Conservation (phyloP, 1,284 basidiomycete genomes). For the Microstroma glucosiphilum region DNA sequence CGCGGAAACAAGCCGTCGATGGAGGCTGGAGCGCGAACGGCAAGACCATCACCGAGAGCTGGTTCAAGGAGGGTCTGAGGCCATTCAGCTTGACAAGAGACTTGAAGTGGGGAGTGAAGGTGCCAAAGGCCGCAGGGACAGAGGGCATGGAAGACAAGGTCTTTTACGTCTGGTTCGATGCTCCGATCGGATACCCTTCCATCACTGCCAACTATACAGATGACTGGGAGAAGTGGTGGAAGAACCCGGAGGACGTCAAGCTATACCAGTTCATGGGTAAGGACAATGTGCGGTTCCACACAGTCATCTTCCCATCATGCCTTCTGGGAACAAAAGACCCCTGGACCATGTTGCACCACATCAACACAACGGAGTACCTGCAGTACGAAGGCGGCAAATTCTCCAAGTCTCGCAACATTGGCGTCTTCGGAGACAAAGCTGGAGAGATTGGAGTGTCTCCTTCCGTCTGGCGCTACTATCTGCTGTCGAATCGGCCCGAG, state of each 20-base stretch:
- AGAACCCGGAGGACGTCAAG: constrained; percentile 80
- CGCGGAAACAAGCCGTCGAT: constrained; percentile 68
- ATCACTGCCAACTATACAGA: constrained; percentile 93
- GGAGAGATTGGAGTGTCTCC: constrained; percentile 85
- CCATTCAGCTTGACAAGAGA: constrained; percentile 91
- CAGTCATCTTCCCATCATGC: constrained; percentile 87
- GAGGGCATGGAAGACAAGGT: constrained; percentile 88
- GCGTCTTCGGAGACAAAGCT: constrained; percentile 93
- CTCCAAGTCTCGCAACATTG: constrained; percentile 92
- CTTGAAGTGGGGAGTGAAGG: constrained; percentile 91
- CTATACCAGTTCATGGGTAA: constrained; percentile 93
- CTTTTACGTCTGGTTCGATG: constrained; percentile 92
- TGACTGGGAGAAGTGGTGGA: constrained; percentile 97
- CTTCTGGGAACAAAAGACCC: constrained; percentile 79
- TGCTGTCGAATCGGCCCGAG: constrained; percentile 88
- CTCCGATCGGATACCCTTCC: constrained; percentile 92
- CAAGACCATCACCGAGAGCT: constrained; percentile 83
- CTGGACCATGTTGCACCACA: constrained; percentile 91
- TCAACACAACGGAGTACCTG: constrained; percentile 94
- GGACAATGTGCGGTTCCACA: constrained; percentile 88
- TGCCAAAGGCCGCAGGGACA: constrained; percentile 57
- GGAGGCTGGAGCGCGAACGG: constrained; percentile 90
- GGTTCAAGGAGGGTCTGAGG: constrained; percentile 76
- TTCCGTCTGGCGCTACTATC: constrained; percentile 95
- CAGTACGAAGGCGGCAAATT: constrained; percentile 99